These are phyloP conservation scores for Terana coerulea DNA, from an alignment of 768 basidiomycete genomes.

Conservation along the genomic window DNA sequence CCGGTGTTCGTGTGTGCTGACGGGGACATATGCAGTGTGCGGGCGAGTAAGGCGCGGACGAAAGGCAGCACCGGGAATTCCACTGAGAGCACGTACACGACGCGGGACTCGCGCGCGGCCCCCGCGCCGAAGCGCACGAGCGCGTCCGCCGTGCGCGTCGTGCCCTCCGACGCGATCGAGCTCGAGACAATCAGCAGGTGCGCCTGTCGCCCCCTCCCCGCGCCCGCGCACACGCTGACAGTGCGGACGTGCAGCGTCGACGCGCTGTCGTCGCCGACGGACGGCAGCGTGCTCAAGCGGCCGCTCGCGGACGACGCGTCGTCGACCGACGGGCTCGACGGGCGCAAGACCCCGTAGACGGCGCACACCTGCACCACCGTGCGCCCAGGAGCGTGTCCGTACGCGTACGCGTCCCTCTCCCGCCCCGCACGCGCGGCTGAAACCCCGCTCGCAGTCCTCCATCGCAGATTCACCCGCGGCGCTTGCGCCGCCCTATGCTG, in stretches of 20 bases:
- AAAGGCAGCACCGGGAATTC: neutral
- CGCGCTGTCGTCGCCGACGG: neutral
- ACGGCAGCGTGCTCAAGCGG: neutral
- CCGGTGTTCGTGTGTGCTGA: too few relatives aligned
- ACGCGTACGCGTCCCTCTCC: neutral
- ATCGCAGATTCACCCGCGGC: too few relatives aligned
- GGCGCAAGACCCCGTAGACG: neutral
- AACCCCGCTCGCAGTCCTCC: conserved; percentile 4
- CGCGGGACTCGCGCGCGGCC: neutral
- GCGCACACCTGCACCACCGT: too few relatives aligned
- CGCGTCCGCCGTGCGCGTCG: neutral
- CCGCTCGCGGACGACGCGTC: neutral
- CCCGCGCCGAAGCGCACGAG: neutral
- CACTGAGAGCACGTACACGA: neutral
- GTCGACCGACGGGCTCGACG: neutral
- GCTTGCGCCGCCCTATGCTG: too few relatives aligned
- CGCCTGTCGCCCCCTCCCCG: neutral
- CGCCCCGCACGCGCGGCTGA: neutral
- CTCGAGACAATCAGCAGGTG: conserved; percentile 2
- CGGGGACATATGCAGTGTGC: neutral
- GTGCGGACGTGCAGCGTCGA: neutral
- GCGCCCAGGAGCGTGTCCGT: too few relatives aligned
- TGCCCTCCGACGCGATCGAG: neutral
- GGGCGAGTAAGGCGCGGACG: neutral
- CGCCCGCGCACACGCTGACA: neutral